These are phyloP conservation scores for Luzula sylvatica DNA, from an alignment of 176 grass and related monocot species.

Conservation along the genomic window DNA sequence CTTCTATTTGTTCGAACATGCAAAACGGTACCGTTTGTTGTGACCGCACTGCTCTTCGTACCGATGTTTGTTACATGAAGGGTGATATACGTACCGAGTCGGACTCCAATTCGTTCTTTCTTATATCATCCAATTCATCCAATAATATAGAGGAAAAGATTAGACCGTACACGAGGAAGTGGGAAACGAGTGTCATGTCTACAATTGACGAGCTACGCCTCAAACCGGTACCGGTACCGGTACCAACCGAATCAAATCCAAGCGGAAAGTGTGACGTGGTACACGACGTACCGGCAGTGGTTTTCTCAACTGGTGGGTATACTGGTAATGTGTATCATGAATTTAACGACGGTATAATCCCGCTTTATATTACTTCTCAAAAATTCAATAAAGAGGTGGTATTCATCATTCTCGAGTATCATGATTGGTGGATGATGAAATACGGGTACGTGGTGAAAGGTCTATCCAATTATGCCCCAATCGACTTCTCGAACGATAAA, in stretches of 20 bases:
- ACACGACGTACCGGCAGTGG: slow-evolving; percentile 41
- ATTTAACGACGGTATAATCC: slow-evolving; percentile 81
- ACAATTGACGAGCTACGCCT: slow-evolving; percentile 75
- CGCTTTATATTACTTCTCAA: slow-evolving; percentile 70
- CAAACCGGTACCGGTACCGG: background rate
- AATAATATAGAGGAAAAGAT: slow-evolving; percentile 24
- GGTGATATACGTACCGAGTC: slow-evolving; percentile 26
- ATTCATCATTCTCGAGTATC: slow-evolving; percentile 70
- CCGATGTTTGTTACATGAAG: slow-evolving; percentile 29
- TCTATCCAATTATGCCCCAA: slow-evolving; percentile 41
- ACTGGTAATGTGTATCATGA: slow-evolving; percentile 89
- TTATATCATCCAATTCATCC: background rate
- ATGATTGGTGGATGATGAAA: slow-evolving; percentile 68
- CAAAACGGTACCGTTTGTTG: slow-evolving; percentile 22
- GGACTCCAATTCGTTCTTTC: slow-evolving; percentile 10
- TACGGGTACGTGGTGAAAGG: slow-evolving; percentile 36
- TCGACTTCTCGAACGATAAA: slow-evolving; percentile 50
- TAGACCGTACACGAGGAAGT: slow-evolving; percentile 61
- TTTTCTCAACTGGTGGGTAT: slow-evolving; percentile 87
- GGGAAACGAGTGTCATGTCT: slow-evolving; percentile 60
- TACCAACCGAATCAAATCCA: background rate
- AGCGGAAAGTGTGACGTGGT: slow-evolving; percentile 31
- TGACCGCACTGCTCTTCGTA: slow-evolving; percentile 28
- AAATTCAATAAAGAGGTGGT: slow-evolving; percentile 40
- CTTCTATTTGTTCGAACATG: slow-evolving; percentile 11